These are phyloP conservation scores for Acorus gramineus DNA, from an alignment of 106 monocot species.

Conservation along the genomic window DNA sequence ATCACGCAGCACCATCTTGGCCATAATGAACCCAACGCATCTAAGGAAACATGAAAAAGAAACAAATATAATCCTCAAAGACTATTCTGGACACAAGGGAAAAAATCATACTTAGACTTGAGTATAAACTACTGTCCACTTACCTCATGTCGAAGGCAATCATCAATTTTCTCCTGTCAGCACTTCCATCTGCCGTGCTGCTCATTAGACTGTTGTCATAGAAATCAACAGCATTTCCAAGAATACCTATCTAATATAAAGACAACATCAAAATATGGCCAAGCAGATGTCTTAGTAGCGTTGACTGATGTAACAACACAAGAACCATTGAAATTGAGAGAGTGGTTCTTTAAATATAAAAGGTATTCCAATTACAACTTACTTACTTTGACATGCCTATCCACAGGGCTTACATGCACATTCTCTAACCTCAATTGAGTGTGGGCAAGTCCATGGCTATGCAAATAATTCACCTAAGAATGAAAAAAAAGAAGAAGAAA, in stretches of 20 bases:
- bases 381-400: constrained; percentile 91
- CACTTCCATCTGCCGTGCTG: constrained; percentile 22
- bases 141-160: constrained; percentile 99
- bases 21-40: constrained; percentile 98
- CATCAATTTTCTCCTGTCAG: constrained; percentile 78
- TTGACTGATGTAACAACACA: neutral
- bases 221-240: constrained; percentile 96
- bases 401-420: constrained; percentile 92
- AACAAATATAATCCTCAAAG: neutral
- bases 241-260: constrained; percentile 69
- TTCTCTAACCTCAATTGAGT: constrained; percentile 88
- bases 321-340: neutral
- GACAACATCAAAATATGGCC: neutral
- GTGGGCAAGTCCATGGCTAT: constrained; percentile 91
- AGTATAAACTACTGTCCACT: neutral
- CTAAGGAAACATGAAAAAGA: constrained; percentile 16
- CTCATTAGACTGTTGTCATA: constrained; percentile 24
- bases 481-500: constrained; percentile 1
- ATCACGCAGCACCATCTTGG: constrained; percentile 85
- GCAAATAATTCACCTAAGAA: constrained; percentile 87
- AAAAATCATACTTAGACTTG: no score
- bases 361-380: neutral
- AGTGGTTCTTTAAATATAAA: neutral
- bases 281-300: neutral
- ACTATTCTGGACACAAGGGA: neutral